Evolutionary conservation across 2,329 filamentous ascomycete genomes (phyloP), one percentile per base, ranked within the genome.

Genomic region (Diaporthe vexans): DNA sequence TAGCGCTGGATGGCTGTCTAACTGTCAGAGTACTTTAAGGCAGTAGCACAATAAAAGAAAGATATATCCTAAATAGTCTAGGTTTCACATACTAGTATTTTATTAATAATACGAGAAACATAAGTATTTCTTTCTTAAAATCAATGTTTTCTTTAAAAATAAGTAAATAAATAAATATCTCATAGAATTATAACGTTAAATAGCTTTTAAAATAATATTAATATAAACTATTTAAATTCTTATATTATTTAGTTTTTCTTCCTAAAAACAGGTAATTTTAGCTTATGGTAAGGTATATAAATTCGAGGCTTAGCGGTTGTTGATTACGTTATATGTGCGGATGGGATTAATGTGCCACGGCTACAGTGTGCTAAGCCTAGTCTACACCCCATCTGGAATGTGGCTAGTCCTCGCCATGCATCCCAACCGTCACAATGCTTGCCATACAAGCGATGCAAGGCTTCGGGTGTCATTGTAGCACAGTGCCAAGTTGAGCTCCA

Each of bases 401-500:
- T 68, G n/a, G 29, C 63, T 13, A 54, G 19, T 26, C 48, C 46
- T 54, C 17, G 63, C 29, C 37, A 40, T 40, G 63, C 48, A 68
- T 51, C 21, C 9, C 15, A 26, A 52, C 29, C 24, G 46, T 37
- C 63, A 68, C 24, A 33, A 68, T 40, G 40, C 33, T 33, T 68
- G 15, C 48, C 37, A 15, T 35, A 40, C 52, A 54, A 68, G 63
- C 6, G 63, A 68, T 40, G 48, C 63, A 40, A 68, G 63, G 63
- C 48, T 68, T 52, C 48, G 63, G 63, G 46, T 54, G 48, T 26
- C 63, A 68, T 51, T 54, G 26, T 67, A 19, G 26, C 24, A 51
- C 43, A 54, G 63, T 68, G 63, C 63, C 63, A 67, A 67, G 48
- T 54, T 54, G n/a, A 40, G n/a, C 33, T 51, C 33, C 33, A 68